phyloP scores from a whole-genome alignment of 345 rosid species.

The Moricandia arvensis region DNA sequence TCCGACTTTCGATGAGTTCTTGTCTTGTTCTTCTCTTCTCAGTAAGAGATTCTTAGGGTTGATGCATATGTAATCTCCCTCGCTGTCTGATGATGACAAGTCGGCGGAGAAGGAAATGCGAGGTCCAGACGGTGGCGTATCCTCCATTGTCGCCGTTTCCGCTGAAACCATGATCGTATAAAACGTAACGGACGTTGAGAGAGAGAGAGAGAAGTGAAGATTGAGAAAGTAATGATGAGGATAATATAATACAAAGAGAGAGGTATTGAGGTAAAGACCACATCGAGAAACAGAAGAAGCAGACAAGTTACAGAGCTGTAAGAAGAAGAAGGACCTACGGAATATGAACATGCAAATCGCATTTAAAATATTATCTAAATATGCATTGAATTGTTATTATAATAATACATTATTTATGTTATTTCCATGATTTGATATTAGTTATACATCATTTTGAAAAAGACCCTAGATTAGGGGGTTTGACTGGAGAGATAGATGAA shows the following conservation, averaged over 20 bases:
- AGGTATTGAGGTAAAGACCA: conserved; percentile 21
- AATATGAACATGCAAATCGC: conserved; percentile 27
- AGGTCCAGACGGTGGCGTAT: conserved; percentile 45
- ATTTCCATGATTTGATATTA: too few species aligned
- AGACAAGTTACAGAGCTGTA: conserved; percentile 36
- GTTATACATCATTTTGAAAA: too few species aligned
- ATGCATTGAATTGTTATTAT: too few species aligned
- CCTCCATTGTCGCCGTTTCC: conserved; percentile 15
- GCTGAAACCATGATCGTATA: conserved; percentile 20
- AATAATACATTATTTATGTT: too few species aligned
- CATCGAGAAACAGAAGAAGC: conserved; percentile 33
- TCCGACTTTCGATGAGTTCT: conserved; percentile 43
- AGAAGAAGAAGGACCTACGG: conserved; percentile 33
- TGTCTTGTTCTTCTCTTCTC: conserved; percentile 23
- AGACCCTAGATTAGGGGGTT: too few species aligned
- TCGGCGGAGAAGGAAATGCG: conserved; percentile 89
- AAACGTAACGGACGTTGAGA: neutral
- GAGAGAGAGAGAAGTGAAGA: conserved; percentile 17
- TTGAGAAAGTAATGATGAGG: conserved; percentile 13
- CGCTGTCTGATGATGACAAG: conserved; percentile 44
- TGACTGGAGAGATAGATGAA: too few species aligned
- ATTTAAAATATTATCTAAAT: too few species aligned
- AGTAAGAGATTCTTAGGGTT: conserved; percentile 42
- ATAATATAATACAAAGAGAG: conserved; percentile 3
- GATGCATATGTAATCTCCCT: conserved; percentile 59